Percentiles rank a stretch among this genome's conserved stretches.
These are phyloP conservation scores for Achaetomium macrosporum DNA, from an alignment of 2,329 filamentous ascomycete species.

Conservation along the genomic window DNA sequence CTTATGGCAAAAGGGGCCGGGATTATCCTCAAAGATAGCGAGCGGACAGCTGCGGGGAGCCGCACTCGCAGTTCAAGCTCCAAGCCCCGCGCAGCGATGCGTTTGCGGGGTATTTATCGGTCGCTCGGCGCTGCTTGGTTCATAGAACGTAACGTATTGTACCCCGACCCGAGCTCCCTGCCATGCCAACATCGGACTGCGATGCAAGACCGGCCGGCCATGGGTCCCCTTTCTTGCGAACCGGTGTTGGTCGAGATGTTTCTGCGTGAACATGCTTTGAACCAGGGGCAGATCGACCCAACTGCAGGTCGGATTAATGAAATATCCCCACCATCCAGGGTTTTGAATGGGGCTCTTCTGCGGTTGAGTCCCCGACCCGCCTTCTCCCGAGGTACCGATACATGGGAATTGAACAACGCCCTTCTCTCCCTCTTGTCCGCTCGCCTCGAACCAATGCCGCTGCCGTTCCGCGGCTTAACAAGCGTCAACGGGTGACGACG, in stretches of 20 bases:
- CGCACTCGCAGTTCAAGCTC: too few species aligned
- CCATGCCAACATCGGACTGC: not conserved
- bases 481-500: constrained; percentile 11
- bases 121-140: constrained; percentile 8
- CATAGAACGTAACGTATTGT: not conserved
- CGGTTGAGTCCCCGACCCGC: too few species aligned
- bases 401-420: not conserved
- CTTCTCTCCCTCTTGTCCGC: not conserved
- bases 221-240: not conserved
- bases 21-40: constrained; percentile 1
- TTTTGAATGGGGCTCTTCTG: too few species aligned
- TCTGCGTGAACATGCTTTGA: too few species aligned
- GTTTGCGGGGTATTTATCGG: constrained; percentile 1
- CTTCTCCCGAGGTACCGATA: too few species aligned
- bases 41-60: not conserved
- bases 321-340: too few species aligned
- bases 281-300: too few species aligned
- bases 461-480: constrained; percentile 7
- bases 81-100: not conserved
- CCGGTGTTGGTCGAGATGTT: too few species aligned
- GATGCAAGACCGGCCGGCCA: not conserved
- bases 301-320: too few species aligned
- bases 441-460: constrained; percentile 7
- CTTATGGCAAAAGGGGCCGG: constrained; percentile 10
- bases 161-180: not conserved